These are phyloP conservation scores for Volutella citrinella DNA, from an alignment of 2,329 filamentous ascomycete species.

Conservation along the genomic window DNA sequence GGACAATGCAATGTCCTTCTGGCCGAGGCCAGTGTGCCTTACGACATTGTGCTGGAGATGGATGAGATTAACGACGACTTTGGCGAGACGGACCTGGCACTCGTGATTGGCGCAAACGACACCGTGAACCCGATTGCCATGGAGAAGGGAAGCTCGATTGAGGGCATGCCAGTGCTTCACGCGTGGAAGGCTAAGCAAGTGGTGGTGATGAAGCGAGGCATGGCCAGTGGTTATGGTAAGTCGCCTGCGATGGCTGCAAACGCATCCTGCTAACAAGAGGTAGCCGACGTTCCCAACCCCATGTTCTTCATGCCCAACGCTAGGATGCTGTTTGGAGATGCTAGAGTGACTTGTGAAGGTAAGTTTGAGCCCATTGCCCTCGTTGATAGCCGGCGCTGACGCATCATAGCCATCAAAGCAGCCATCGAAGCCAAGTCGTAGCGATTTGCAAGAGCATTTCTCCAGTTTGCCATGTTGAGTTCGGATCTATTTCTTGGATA, in stretches of 20 bases:
- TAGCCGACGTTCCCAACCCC: constrained; percentile 85
- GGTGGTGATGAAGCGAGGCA: constrained; percentile 87
- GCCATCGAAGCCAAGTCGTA: constrained; percentile 35
- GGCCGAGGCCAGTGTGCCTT: constrained; percentile 83
- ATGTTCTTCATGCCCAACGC: constrained; percentile 92
- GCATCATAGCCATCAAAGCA: constrained; percentile 36
- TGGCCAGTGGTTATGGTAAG: constrained; percentile 83
- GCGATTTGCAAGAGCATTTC: constrained; percentile 7
- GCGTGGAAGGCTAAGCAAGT: constrained; percentile 95
- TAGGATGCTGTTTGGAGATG: constrained; percentile 90
- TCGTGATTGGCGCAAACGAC: constrained; percentile 90
- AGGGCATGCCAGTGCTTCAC: constrained; percentile 88
- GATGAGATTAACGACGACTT: constrained; percentile 96
- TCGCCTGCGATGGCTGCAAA: background rate
- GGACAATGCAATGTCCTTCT: constrained; percentile 90
- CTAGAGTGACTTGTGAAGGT: constrained; percentile 80
- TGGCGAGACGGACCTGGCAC: constrained; percentile 75
- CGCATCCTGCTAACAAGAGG: constrained; percentile 13
- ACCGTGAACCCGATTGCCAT: constrained; percentile 89
- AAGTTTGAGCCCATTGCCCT: too few relatives aligned
- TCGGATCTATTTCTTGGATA: too few relatives aligned
- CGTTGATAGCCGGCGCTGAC: too few relatives aligned
- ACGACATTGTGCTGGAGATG: constrained; percentile 93
- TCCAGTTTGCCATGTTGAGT: too few relatives aligned
- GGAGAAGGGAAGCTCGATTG: constrained; percentile 79